Percentiles rank a stretch among this genome's conserved stretches.
phyloP scores from a whole-genome alignment of 148 eudicot genomes.

The Rhododendron ovatum region DNA sequence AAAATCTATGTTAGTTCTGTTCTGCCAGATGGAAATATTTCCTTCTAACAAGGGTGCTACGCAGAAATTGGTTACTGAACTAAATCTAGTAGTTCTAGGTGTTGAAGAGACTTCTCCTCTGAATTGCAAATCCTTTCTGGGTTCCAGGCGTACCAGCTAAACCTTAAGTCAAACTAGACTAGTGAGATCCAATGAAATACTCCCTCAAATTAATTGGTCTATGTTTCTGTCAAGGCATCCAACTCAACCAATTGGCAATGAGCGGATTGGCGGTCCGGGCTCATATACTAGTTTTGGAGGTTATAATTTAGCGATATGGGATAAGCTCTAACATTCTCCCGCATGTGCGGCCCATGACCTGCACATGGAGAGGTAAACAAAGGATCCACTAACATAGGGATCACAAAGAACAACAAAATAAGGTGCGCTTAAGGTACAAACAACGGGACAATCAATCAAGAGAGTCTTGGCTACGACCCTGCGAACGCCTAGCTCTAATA shows the following conservation, averaged over 20 bases:
- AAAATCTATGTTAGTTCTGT: background rate
- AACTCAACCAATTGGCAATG: background rate
- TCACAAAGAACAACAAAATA: background rate
- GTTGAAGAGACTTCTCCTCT: background rate
- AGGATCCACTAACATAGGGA: background rate
- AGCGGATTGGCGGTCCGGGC: background rate
- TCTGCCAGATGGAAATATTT: background rate
- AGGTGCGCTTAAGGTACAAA: background rate
- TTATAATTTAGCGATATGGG: background rate
- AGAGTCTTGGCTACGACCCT: background rate
- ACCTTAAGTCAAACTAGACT: background rate
- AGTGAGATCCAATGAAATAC: background rate
- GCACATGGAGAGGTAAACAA: background rate
- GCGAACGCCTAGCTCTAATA: background rate
- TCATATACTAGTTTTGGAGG: background rate
- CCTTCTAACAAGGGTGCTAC: background rate
- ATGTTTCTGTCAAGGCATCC: background rate
- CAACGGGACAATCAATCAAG: background rate
- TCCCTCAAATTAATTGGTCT: background rate
- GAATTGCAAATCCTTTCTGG: background rate
- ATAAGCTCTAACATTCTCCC: background rate
- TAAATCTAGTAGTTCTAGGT: background rate
- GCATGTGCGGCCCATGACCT: background rate
- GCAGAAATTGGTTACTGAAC: background rate
- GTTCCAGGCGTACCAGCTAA: background rate